Conservation (phyloP, 257 asterid genomes). For the Nicotiana attenuata region DNA sequence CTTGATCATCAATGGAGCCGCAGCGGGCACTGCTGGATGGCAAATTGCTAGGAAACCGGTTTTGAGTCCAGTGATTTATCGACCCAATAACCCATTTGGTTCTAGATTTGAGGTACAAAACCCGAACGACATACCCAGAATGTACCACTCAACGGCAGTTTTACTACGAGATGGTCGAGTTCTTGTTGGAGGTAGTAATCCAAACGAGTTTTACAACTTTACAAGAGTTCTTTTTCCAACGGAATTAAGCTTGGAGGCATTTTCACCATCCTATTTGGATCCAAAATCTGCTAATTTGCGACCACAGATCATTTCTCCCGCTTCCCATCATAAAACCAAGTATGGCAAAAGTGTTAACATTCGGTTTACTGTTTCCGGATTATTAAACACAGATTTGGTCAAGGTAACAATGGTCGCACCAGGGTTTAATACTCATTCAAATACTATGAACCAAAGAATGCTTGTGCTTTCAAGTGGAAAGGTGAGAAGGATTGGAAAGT, state of each 20-base stretch:
- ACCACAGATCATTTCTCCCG: conserved; percentile 20
- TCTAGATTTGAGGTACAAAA: conserved; percentile 25
- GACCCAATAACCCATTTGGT: conserved; percentile 5
- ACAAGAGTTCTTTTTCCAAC: conserved; percentile 20
- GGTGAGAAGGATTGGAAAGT: conserved; percentile 2
- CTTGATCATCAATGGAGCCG: conserved; percentile 38
- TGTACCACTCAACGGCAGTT: conserved; percentile 39
- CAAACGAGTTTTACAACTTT: conserved; percentile 21
- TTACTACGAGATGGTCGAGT: conserved; percentile 39
- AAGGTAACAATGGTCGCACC: conserved; percentile 36
- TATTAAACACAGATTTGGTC: conserved; percentile 4
- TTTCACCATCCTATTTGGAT: conserved; percentile 30
- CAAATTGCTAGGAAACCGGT: conserved; percentile 27
- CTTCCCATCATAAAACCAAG: conserved; percentile 1
- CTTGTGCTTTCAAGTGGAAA: conserved; percentile 11
- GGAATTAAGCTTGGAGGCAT: conserved; percentile 28
- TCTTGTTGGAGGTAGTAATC: conserved; percentile 37
- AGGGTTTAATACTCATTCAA: conserved; percentile 35
- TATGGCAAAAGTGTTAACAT: conserved; percentile 8
- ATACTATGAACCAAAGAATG: conserved; percentile 42
- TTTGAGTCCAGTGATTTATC: conserved; percentile 29
- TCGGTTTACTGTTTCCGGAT: conserved; percentile 5
- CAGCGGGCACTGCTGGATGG: conserved; percentile 35
- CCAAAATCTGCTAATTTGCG: not conserved
- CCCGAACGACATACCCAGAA: conserved; percentile 20